phyloP scores from a whole-genome alignment of 306 rosid species.

The Pterocarpus macrocarpus region DNA sequence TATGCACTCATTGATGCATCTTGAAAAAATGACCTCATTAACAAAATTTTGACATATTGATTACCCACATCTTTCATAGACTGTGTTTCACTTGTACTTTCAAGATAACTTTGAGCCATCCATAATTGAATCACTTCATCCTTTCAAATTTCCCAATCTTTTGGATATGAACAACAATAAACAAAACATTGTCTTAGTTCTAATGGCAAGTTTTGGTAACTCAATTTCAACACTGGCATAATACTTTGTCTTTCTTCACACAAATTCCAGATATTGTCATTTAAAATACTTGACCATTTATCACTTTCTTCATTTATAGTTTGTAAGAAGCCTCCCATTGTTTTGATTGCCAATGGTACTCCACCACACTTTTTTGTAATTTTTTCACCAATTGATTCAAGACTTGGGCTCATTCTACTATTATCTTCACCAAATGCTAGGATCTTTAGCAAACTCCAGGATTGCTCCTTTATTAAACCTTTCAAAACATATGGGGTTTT shows the following conservation, averaged over 20 bases:
- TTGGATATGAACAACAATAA: conserved; percentile 27
- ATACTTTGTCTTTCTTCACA: neutral
- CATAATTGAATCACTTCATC: conserved; percentile 18
- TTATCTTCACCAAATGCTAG: conserved; percentile 1
- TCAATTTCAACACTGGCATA: conserved; percentile 11
- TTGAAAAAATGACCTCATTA: conserved; percentile 9
- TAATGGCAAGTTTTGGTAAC: conserved; percentile 9
- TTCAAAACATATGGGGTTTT: neutral
- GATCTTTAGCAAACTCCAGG: neutral
- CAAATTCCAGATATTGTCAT: conserved; percentile 1
- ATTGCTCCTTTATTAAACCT: neutral
- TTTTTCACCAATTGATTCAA: conserved; percentile 2
- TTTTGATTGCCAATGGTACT: conserved; percentile 30
- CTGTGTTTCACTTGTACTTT: neutral
- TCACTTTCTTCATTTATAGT: conserved; percentile 1
- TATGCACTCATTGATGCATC: no score
- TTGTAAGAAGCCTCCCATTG: conserved; percentile 26
- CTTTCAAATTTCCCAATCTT: neutral
- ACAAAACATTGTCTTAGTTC: conserved; percentile 19
- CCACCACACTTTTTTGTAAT: conserved; percentile 24
- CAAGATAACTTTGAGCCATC: conserved; percentile 21
- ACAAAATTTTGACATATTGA: neutral
- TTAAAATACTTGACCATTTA: neutral
- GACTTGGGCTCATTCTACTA: neutral
- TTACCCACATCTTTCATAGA: conserved; percentile 32